Base-by-base conservation (phyloP, 176 grass and related monocot species). In the Pontederia paniculata region DNA sequence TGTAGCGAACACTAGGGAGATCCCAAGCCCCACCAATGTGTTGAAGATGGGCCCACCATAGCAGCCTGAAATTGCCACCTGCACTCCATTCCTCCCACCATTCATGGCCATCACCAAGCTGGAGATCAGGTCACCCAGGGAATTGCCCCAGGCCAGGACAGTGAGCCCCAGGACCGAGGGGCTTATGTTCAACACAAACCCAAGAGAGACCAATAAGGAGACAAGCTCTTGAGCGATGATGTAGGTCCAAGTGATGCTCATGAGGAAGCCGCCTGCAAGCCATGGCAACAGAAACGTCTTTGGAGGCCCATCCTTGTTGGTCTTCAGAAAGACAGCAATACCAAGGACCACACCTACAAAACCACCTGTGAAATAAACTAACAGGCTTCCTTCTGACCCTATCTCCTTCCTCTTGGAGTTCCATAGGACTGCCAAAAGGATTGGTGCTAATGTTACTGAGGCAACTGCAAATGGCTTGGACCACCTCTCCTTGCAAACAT, bases 131-230 rank as follows among this genome's bases (percentile, higher is more conserved):
- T 88, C 83, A 13, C 80, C 80, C 14, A 94, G 12, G 6, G 88
- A 94, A 62, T 94, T 88, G 7, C 88, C 83, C 83, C 83, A 94
- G 9, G 88, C 83, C 0, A 88, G 80, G 23, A 94, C 70, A 1
- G 88, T 88, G 0, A 88, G 50, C 18, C 83, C 83, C n/a, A 94
- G 57, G n/a, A 83, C 18, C 3, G 83, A 68, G 18, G 74, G 6
- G 50, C 76, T 82, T 6, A 84, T 71, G 31, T 60, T 21, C 1
- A 81, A 42, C 14, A 71, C 58, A 5, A 10, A 11, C 19, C 80
- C 80, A 9, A 66, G 13, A 0, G 74, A 50, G 47, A 74, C 60
- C 2, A 94, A 23, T 21, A 94, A 71, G 1, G 83, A 63, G 6
- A 94, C 70, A 63, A 84, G 21, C 74, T 88, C 88, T 45, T 16